phyloP scores from a whole-genome alignment of 1,139 yeast genomes.

The Candida dubliniensis region DNA sequence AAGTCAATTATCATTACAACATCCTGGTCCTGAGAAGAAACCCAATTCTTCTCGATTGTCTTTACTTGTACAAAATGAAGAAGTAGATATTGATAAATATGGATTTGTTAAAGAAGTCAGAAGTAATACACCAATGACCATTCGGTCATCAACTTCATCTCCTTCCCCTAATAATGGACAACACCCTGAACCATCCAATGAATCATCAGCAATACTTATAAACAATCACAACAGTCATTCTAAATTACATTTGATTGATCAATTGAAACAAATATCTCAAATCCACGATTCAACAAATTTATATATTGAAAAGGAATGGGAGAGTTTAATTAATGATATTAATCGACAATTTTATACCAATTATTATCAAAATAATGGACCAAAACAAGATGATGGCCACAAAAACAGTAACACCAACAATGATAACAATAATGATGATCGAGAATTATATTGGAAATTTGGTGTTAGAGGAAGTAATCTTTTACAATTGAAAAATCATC shows the following conservation, averaged over 20 bases:
- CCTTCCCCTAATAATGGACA: neutral
- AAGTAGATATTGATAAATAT: constrained; percentile 45
- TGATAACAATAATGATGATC: constrained; percentile 15
- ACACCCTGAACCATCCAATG: neutral
- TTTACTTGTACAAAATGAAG: constrained; percentile 6
- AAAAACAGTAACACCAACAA: neutral
- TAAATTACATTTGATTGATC: constrained; percentile 19
- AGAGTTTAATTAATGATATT: constrained; percentile 28
- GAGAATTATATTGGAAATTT: constrained; percentile 14
- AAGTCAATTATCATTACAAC: neutral
- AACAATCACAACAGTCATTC: neutral
- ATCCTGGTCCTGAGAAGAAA: neutral
- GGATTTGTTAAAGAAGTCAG: constrained; percentile 43
- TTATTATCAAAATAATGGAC: constrained; percentile 9
- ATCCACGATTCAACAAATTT: constrained; percentile 34
- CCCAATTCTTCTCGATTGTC: neutral
- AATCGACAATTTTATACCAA: constrained; percentile 17
- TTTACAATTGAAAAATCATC: neutral
- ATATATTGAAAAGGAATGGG: constrained; percentile 36
- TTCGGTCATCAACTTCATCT: constrained; percentile 3
- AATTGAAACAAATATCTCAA: constrained; percentile 32
- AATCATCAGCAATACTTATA: constrained; percentile 8
- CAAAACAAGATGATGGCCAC: no score
- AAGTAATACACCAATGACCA: neutral
- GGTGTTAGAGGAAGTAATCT: constrained; percentile 7